Evolutionary conservation across 1,139 yeast genomes (phyloP), one percentile per base, ranked within the genome.

Genomic region (Zygosaccharomyces pseudobailii): DNA sequence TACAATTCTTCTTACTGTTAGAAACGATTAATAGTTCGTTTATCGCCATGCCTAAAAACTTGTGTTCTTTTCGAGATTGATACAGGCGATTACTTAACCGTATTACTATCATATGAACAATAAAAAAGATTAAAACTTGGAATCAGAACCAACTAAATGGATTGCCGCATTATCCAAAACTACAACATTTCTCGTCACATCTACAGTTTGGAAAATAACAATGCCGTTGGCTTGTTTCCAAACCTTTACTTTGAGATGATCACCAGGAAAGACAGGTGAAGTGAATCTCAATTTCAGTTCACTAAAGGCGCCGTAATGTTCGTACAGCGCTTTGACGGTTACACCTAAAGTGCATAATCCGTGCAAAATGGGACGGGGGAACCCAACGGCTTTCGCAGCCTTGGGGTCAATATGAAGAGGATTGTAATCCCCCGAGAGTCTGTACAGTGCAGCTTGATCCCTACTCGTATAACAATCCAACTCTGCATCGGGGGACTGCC

Each of bases 241-340:
- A 36, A 95, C 95, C 49, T 72, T 72, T 36, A 92, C 81, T 62
- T 76, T 78, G 67, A 92, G 76, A 28, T 88, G 84, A 71, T 92
- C 97, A 60, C 97, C 98, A n/a, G 97, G 97, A 80, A 80, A 89
- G 37, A 92, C 97, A 62, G 87, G 83, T 61, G 92, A 92, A 30
- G 95, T 79, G 67, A 92, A 92, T 66, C 97, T 82, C 32, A 81
- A 95, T 75, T 92, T 92, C 67, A 89, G 78, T 73, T 89, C 96
- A 63, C 78, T 78, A 69, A 85, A 87, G 40, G 78, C 75, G 49
- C 97, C 97, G 69, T 71, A 92, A 63, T 85, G 76, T 61, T 89
- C 96, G 62, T 77, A 75, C 59, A 92, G 75, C 13, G 79, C 79
- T 69, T 89, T 87, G 36, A 84, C 86, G 43, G 87, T 72, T 56